phyloP scores from a whole-genome alignment of 371 early-diverging fungal species.

The Mucor velutinosus region DNA sequence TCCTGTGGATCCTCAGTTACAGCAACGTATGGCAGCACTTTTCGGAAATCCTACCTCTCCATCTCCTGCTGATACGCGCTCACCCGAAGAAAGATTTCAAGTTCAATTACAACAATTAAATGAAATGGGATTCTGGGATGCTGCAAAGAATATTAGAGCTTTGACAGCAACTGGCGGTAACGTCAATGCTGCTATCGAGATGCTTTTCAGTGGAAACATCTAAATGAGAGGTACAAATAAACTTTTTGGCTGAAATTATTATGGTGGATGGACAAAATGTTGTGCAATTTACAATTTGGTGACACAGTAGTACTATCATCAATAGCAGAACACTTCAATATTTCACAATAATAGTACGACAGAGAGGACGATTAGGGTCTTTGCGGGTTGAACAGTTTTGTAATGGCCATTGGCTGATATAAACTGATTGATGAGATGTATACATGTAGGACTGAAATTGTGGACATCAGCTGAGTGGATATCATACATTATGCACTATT shows the following conservation, averaged over 20 bases:
- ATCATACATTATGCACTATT: too few relatives aligned
- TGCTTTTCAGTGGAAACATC: slow-evolving; percentile 57
- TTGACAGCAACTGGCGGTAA: slow-evolving; percentile 86
- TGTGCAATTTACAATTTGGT: too few relatives aligned
- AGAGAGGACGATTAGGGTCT: too few relatives aligned
- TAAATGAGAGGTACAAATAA: slow-evolving; percentile 10
- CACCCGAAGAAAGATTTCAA: slow-evolving; percentile 91
- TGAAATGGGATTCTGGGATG: slow-evolving; percentile 97
- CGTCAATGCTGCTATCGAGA: slow-evolving; percentile 93
- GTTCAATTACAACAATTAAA: slow-evolving; percentile 90
- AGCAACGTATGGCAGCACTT: slow-evolving; percentile 50
- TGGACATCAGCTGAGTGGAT: too few relatives aligned
- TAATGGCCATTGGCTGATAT: too few relatives aligned
- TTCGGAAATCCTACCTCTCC: slow-evolving; percentile 31
- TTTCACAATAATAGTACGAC: too few relatives aligned
- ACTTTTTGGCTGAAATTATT: neutral
- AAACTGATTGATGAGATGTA: too few relatives aligned
- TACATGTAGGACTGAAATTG: too few relatives aligned
- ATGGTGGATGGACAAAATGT: too few relatives aligned
- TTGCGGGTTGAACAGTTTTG: too few relatives aligned
- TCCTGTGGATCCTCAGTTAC: slow-evolving; percentile 50
- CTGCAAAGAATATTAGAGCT: slow-evolving; percentile 88
- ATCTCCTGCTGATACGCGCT: slow-evolving; percentile 48
- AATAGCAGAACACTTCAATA: too few relatives aligned
- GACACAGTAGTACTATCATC: too few relatives aligned